Base-by-base conservation (phyloP, 768 basidiomycete genomes). In the Termitomyces eurrhizus region DNA sequence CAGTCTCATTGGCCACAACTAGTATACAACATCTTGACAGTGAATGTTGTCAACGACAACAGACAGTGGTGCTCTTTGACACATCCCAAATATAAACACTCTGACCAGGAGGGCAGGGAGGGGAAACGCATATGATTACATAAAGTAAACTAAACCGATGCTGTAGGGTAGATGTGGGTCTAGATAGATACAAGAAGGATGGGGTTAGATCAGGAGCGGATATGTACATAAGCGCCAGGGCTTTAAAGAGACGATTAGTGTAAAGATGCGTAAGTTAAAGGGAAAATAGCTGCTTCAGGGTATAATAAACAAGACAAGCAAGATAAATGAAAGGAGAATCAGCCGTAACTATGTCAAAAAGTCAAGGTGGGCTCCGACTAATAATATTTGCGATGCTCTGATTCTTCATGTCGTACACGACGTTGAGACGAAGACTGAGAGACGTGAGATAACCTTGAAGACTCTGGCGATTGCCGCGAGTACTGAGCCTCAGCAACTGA, bases 311-410 rank as follows among this genome's bases (percentile, higher is more conserved):
- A 76, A 75, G 72, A 70, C 72, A 76, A 75, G 73, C 73, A 71
- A 68, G 53, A 67, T 72, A 73, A 71, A 75, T 65, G 56, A 67
- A 76, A 73, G 13, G 29, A 33, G 41, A 55, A 73, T 73, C 74
- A 75, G 75, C 60, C 74, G 75, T 80, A 76, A 72, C 73, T 68
- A 77, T 65, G 70, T 65, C 52, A 59, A 70, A 44, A 68, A 64
- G 66, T 66, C 71, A 71, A 68, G 66, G 59, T 60, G 63, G 63
- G 61, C 59, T 50, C 57, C 58, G 52, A 55, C 60, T 62, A 62
- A 68, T 76, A 67, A 80, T 80, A 85, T 70, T 81, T 81, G 67
- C 77, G 79, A 64, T 76, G 73, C 67, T 83, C 82, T 51, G 54
- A 72, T 52, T 77, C 75, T 62, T 78, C 79, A 57, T 70, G 71